These are phyloP conservation scores for Nepenthes mirabilis DNA, from an alignment of 148 eudicot genomes.

Conservation along the genomic window DNA sequence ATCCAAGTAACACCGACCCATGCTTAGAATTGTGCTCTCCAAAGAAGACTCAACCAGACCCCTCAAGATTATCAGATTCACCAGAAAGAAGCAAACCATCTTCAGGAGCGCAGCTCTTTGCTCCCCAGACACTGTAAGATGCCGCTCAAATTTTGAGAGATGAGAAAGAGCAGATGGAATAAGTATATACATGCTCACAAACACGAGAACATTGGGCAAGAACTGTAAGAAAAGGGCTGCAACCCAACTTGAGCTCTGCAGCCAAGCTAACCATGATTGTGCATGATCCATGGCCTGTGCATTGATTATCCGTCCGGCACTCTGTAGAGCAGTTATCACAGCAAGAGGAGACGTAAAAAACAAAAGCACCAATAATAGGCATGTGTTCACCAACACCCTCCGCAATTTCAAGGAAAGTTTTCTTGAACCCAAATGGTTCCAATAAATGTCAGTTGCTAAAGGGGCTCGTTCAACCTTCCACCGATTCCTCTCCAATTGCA, in stretches of 20 bases:
- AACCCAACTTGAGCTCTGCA: constrained; percentile 89
- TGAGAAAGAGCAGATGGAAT: constrained; percentile 86
- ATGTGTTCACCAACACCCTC: constrained; percentile 68
- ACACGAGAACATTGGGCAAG: constrained; percentile 89
- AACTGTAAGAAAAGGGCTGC: constrained; percentile 82
- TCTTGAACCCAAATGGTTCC: constrained; percentile 86
- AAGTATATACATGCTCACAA: constrained; percentile 93
- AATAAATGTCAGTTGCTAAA: constrained; percentile 82
- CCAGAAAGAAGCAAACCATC: constrained; percentile 94
- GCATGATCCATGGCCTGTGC: constrained; percentile 98
- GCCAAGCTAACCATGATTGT: constrained; percentile 80
- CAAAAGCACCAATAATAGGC: constrained; percentile 69
- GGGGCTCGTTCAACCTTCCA: constrained; percentile 98
- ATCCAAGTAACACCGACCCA: constrained; percentile 94
- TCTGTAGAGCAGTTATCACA: constrained; percentile 66
- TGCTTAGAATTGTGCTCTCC: constrained; percentile 62
- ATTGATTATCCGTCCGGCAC: constrained; percentile 80
- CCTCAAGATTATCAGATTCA: constrained; percentile 74
- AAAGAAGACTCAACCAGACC: constrained; percentile 88
- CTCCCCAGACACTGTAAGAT: constrained; percentile 82
- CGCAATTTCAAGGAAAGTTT: constrained; percentile 59
- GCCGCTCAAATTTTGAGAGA: constrained; percentile 83
- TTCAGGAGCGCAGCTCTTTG: constrained; percentile 90
- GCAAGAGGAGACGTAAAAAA: constrained; percentile 96
- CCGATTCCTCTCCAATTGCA: constrained; percentile 82